Evolutionary conservation across 2,329 filamentous ascomycete genomes (phyloP), one percentile per base, ranked within the genome.

Genomic region (Ceratocystis cubensis): DNA sequence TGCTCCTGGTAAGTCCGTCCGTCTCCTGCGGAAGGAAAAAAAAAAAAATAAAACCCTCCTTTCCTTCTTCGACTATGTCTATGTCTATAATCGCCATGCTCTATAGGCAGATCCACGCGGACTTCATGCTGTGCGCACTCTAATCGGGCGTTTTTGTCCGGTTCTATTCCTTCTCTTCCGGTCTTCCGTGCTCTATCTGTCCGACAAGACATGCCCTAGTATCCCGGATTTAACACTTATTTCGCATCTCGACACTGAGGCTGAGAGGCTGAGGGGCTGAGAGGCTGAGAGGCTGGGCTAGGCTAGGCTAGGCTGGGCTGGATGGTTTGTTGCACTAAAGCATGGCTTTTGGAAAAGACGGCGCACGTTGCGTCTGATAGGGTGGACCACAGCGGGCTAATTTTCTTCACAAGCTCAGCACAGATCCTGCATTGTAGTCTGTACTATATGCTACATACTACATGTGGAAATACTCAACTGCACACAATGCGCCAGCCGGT

Each of bases 381-480:
- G 8, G 33, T 37, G 33, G 8, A 37, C 33, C 30, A 22, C 13
- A n/a, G 59, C 59, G 59, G 30, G 59, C 17, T 6, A 7, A 30
- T 28, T 41, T 45, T 61, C 59, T 61, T 41, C 28, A 61, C 30
- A 15, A 61, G 37, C 59, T 41, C 59, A 61, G 37, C 59, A 61
- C 59, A 61, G 59, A 61, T 61, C 50, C 20, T 57, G 50, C 25
- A 30, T 28, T 30, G 25, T 22, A 30, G 22, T 57, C 50, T 17
- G 15, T 57, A 17, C 50, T 10, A 57, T 57, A 57, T 57, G 50
- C 50, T 57, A 57, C 25, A 30, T 57, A 15, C 50, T 57, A 8
- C 8, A 28, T 57, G 25, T 28, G 50, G 50, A 8, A 57, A 30
- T 30, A 10, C 50, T 10, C 30, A 22, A n/a, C 15, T 17, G 15